Evolutionary conservation across 257 asterid species (phyloP), one percentile per base, ranked within the genome.

Genomic region (Galeopsis tetrahit): DNA sequence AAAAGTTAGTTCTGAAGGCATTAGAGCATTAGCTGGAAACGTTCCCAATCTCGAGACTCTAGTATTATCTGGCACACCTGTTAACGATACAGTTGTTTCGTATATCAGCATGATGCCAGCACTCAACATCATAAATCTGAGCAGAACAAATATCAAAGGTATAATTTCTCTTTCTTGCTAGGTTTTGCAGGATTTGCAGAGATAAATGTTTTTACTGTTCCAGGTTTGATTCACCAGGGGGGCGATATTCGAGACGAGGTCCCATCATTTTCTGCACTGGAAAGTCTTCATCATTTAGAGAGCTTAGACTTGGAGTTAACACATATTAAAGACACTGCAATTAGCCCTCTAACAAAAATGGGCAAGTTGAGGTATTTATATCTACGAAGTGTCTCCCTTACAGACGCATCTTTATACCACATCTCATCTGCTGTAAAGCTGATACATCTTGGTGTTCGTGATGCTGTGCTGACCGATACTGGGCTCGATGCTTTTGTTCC

Each of bases 1-100:
- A 21, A 89, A 78, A 78, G 78, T 94, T 71, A 85, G 87, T 82
- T 82, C 93, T 35, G 83, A 81, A 33, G 97, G 99, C 62, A 68
- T 94, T 61, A 86, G 83, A 69, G 66, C 63, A 69, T 79, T 94
- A 82, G 89, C 90, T 74, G 98, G 95, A 13, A 81, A 81, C 75
- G 91, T 89, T 80, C 86, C 96, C 43, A 77, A 77, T 69, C 96
- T 94, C 49, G 93, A 94, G 90, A 89, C 90, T 10, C 63, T 94
- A 66, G 51, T 82, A 63, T 66, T 94, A 78, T 84, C 90, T 10
- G 75, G 81, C 78, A 89, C 98, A 14, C 58, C 80, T 52, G 51
- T 85, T 71, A 86, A 90, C 9, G 97, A 94, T 75, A 49, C 73
- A 48, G 96, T 91, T 64, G 49, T 91, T 53, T 17, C 85, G 59